Base-by-base conservation (phyloP, 192 early-diverging fungal species). In the Allomyces macrogynus region DNA sequence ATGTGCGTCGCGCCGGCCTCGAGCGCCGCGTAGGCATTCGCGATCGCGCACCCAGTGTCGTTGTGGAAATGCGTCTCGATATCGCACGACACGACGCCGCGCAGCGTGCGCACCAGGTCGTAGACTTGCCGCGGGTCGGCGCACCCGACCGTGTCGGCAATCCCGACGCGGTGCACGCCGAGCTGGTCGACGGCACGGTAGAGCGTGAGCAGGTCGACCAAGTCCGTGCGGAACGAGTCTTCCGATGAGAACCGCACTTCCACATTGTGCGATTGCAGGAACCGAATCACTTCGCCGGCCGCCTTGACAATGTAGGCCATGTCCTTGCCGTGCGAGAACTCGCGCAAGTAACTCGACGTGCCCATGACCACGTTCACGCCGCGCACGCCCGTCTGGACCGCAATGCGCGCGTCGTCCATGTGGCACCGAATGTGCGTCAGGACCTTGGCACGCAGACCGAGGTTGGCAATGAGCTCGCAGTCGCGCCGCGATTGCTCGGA, bases 61-160 rank as follows among this genome's bases (percentile, higher is more conserved):
- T 98, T 92, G 77, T 98, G 95, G 87, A 98, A 98, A 75, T 98
- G 95, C 75, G 90, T 91, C 76, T 98, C 95, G 69, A 98, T 98
- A 71, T 98, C 95, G 75, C 93, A 96, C 54, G 88, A 92, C 22
- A 98, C 91, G 61, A 98, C 90, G 62, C 84, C 81, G 66, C 95
- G 85, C 22, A 98, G 80, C 22, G 95, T 98, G 72, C 90, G 85
- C 65, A 98, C 92, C 25, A 98, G 84, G 66, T 98, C 95, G 67
- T 92, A 93, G 23, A 98, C 95, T 81, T 98, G 95, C 64, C 91
- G 86, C 64, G 95, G 93, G 72, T 93, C 90, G 32, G 95, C 95
- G 68, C 95, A 98, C 10, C 95, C 95, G 61, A 98, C 95, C 20
- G 95, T 98, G 73, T 98, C 95, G 27, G 95, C 95, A 75, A 98